These are phyloP conservation scores for Xylaria longipes DNA, from an alignment of 495 filamentous ascomycete species.

Conservation along the genomic window DNA sequence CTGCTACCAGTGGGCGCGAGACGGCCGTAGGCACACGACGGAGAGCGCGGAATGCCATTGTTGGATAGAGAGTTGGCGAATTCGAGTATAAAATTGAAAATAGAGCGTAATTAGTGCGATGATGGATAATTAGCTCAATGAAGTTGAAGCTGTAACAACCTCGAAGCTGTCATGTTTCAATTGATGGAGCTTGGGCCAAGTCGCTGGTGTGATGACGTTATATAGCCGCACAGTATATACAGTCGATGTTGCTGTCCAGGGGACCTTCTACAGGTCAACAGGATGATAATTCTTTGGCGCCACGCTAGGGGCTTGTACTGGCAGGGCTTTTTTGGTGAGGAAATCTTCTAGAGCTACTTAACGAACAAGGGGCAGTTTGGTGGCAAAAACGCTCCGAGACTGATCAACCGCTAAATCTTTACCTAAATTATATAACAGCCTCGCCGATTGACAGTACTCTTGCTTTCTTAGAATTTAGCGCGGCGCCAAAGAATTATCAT, in stretches of 20 bases:
- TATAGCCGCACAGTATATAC: background rate
- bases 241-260: background rate
- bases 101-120: background rate
- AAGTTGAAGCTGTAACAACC: background rate
- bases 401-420: too few relatives aligned
- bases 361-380: too few relatives aligned
- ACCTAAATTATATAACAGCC: too few relatives aligned
- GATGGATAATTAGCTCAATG: background rate
- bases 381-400: too few relatives aligned
- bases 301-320: too few relatives aligned
- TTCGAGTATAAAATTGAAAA: background rate
- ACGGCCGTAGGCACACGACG: constrained; percentile 28
- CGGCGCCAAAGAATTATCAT: too few relatives aligned
- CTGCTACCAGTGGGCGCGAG: constrained; percentile 19
- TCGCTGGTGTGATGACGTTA: background rate
- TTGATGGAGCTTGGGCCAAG: constrained; percentile 8
- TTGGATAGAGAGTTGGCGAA: background rate
- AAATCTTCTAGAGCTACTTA: too few relatives aligned
- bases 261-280: too few relatives aligned
- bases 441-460: too few relatives aligned
- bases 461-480: too few relatives aligned
- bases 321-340: too few relatives aligned
- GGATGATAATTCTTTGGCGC: too few relatives aligned
- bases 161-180: background rate
- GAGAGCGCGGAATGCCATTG: constrained; percentile 40